These are phyloP conservation scores for Auricularia cornea DNA, from an alignment of 768 basidiomycete species.

Conservation along the genomic window DNA sequence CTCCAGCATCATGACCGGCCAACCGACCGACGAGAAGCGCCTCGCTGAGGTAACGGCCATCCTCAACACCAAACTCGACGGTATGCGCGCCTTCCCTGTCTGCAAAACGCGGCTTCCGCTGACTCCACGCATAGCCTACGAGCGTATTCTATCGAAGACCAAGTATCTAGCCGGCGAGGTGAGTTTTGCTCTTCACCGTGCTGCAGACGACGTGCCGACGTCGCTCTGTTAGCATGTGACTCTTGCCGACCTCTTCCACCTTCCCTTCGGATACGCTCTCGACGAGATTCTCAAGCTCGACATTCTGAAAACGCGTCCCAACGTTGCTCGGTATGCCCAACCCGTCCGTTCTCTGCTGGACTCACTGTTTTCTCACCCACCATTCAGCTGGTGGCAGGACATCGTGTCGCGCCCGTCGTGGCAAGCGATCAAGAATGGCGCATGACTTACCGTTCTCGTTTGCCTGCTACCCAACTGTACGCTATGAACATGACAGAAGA, in stretches of 20 bases:
- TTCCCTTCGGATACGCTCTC: slow-evolving; percentile 32
- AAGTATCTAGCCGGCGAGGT: slow-evolving; percentile 41
- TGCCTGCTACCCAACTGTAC: no score
- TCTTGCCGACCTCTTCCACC: slow-evolving; percentile 50
- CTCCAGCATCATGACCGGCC: background rate
- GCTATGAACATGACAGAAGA: no score
- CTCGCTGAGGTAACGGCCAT: slow-evolving; percentile 8
- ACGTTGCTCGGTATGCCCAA: background rate
- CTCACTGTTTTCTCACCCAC: no score
- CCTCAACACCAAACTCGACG: slow-evolving; percentile 36
- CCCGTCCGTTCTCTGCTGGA: no score
- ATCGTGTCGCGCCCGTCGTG: no score
- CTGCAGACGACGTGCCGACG: background rate
- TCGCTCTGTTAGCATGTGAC: slow-evolving; percentile 33
- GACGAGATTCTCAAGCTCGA: background rate
- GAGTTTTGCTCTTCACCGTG: background rate
- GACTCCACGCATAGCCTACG: slow-evolving; percentile 26
- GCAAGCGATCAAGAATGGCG: no score
- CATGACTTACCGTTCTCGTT: no score
- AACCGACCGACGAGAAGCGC: background rate
- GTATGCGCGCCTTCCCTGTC: background rate
- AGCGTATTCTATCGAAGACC: slow-evolving; percentile 46
- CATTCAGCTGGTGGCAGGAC: no score
- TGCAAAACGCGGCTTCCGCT: background rate
- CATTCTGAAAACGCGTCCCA: background rate